Evolutionary conservation across 257 asterid species (phyloP), one percentile per base, ranked within the genome.

Genomic region (Capsicum pubescens): DNA sequence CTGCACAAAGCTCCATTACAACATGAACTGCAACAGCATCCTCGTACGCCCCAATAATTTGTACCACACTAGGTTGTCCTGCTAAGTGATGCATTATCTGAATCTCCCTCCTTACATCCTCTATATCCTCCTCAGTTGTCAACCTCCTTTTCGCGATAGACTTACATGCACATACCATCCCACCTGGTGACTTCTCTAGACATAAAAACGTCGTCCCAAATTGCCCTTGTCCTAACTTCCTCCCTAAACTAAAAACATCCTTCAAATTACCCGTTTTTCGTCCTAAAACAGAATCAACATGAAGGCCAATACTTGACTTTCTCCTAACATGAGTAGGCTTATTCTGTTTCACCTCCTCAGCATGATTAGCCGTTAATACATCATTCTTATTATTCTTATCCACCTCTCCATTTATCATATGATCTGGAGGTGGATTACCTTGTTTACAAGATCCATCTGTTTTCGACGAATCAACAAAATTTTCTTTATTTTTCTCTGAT

Each of bases 21-120:
- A 94, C 94, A 86, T 95, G 97, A 50, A 95, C 98, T 3, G 94
- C 94, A 58, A 92, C 91, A 35, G 93, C 89, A 85, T 95, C 99
- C 88, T 95, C 99, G 12, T 90, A 94, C 32, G 98, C 98, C 46
- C 90, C 98, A 58, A 91, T 93, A 35, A 94, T 94, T 12, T 93
- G 87, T 32, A 95, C 90, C 42, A 95, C 92, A 82, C 82, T 94
- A 0, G 94, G 94, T 19, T 91, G 89, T 4, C 97, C 98, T 0
- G 98, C 92, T 84, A 95, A 90, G 83, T 94, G 98, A 78, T 94
- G 99, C 99, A 95, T 91, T 64, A 95, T 95, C 91, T 92, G 97
- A 82, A 95, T 88, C 91, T 95, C 99, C 61, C 99, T 90, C 88
- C 97, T 90, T 36, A 95, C 97, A 85, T 95, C 99, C 59, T 95